Evolutionary conservation across 2,329 filamentous ascomycete species (phyloP), one percentile per base, ranked within the genome.

Genomic region (Colletotrichum endophyticum): DNA sequence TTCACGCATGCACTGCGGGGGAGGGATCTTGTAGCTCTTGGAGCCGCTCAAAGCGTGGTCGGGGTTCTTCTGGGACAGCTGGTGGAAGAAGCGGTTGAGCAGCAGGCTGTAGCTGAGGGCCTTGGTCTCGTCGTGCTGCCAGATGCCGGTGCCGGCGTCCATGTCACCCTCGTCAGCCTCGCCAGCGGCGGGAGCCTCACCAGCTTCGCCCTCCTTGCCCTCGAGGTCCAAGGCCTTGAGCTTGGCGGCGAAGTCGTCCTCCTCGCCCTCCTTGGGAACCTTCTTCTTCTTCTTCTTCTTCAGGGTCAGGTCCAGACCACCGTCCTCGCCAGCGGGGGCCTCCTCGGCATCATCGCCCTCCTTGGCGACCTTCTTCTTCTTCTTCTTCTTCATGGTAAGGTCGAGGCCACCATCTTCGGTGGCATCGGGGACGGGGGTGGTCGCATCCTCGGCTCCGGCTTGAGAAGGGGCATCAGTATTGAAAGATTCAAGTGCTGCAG

Each of bases 11-110:
- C 97, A 99, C 90, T 99, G 97, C 67, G 97, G 97, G 70, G 97
- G 97, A 69, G 97, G 97, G 81, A 99, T 99, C 93, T 99, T 99
- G 93, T 99, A 99, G 87, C 95, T 98, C 91, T 96, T 97, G 83
- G 93, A 93, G 80, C 95, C 95, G 85, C 93, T 95, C 78, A 95
- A 94, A 79, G 96, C 94, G 83, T 99, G 94, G 85, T 99, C 97
- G 81, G 97, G 97, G 90, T 99, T 98, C 90, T 98, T 96, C 87
- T 96, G 95, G 86, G 97, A 93, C 79, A 99, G 93, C 80, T 98
- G 94, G 84, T 92, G 94, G 92, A 98, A 99, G 91, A 99, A 99
- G 81, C 97, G 95, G 83, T 91, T 91, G 79, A 99, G 93, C 67
- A 99, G 93, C 78, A 96, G 91, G 82, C 93, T 91, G 91, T 98